Evolutionary conservation across 2,329 filamentous ascomycete genomes (phyloP).

Genomic region (Claviceps sp.): DNA sequence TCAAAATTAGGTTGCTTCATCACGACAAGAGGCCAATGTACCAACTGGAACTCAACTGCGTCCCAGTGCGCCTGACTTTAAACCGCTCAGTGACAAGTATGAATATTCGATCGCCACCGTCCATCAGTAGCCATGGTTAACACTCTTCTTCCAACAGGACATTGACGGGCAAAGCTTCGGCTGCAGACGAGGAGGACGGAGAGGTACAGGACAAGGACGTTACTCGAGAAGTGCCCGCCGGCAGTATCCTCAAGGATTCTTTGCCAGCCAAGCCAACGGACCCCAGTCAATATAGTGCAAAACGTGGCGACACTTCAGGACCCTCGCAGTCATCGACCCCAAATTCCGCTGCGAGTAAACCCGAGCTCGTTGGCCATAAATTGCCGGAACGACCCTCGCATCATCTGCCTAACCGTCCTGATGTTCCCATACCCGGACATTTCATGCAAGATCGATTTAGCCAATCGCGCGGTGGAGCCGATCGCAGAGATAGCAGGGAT

Average conservation of each 20-base stretch:
- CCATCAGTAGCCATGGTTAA: conserved; percentile 4
- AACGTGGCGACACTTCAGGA: conserved; percentile 12
- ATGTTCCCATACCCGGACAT: conserved; percentile 39
- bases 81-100: conserved; percentile 33
- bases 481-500: conserved; percentile 26
- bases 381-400: conserved; percentile 24
- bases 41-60: conserved; percentile 31
- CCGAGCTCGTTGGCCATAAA: conserved; percentile 20
- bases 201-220: conserved; percentile 49
- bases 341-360: conserved; percentile 13
- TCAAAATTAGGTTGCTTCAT: conserved; percentile 14
- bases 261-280: conserved; percentile 20
- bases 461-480: conserved; percentile 26
- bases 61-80: conserved; percentile 51
- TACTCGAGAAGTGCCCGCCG: conserved; percentile 4
- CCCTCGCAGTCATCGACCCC: conserved; percentile 17
- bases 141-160: conserved; percentile 10
- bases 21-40: conserved; percentile 18
- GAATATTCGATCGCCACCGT: conserved; percentile 8
- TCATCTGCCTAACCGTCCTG: conserved; percentile 43
- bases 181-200: conserved; percentile 53
- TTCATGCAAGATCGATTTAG: conserved; percentile 32
- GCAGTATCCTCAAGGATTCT: conserved; percentile 16
- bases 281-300: conserved; percentile 14
- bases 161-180: conserved; percentile 6